Evolutionary conservation across 768 basidiomycete species (phyloP), one percentile per base, ranked within the genome.

Genomic region (Coprinellus micaceus): DNA sequence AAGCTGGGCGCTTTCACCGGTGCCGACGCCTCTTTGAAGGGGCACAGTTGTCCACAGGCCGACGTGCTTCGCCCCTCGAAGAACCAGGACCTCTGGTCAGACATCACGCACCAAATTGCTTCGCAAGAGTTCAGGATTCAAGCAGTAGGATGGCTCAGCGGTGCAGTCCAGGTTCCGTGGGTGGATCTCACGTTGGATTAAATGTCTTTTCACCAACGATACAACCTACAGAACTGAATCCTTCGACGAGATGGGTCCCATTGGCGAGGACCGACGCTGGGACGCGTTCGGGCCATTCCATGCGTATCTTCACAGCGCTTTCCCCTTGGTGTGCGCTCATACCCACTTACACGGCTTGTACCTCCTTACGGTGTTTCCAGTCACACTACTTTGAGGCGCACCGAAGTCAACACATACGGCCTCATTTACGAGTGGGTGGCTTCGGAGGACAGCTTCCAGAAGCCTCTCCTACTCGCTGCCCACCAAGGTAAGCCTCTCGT

Each of bases 351-450:
- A 49, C 17, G 39, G 24, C 12, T 15, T 55, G 26, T 40, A 21
- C 22, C 5, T 21, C 40, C 13, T 43, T 17, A 43, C n/a, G 15
- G 6, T 7, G 45, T 47, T 25, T 29, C 19, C 29, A 89, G 86
- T 11, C 84, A 89, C 66, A 47, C 73, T n/a, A 77, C 68, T 9
- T 74, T 91, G 43, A 64, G 76, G 28, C 75, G 88, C 57, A 84
- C 83, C 9, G 85, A 83, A 61, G 82, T 94, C 62, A 91, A 91
- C 67, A 88, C 82, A 0, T 89, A 88, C 61, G 90, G 82, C 0
- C 75, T 91, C n/a, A 67, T 89, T 7, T 89, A 82, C 64, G 80
- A 83, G 48, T 91, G 89, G 89, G 72, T 77, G 52, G 90, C 89
- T 1, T 77, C 80, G 3, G 49, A 51, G 13, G 77, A 89, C 60